Evolutionary conservation across 2,329 filamentous ascomycete species (phyloP), one percentile per base, ranked within the genome.

Genomic region (Penicillium sp.): DNA sequence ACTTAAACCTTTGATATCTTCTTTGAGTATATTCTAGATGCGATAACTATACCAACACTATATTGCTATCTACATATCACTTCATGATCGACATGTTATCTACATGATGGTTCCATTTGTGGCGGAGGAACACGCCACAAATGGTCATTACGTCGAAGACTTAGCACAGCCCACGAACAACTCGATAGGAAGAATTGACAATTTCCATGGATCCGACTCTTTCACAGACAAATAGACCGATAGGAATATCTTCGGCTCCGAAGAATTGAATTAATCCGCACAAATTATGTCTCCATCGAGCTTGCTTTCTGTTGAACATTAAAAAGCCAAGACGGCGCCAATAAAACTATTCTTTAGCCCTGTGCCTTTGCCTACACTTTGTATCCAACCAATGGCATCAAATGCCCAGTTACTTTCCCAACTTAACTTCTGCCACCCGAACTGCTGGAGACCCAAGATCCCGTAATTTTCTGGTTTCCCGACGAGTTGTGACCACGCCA

Each of bases 101-200:
- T 39, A 18, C 19, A 12, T 28, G 10, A 16, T 27, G 10, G 25
- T 12, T 22, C 5, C 19, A 3, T 22, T 16, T 4, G 46, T 49
- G 46, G 40, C 46, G 28, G n/a, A 45, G 46, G 14, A 13, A 19
- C 30, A n/a, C 41, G 36, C 41, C 34, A 30, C 16, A 18, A 29
- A n/a, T 4, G 9, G 30, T 9, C 19, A 29, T 50, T 50, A 50
- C 47, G 47, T 50, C 41, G 36, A 45, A 22, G 41, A 50, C 47
- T 40, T 13, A 18, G 22, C 14, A 46, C 35, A 37, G 28, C 27
- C 18, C n/a, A 42, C 22, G 5, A 8, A 25, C 22, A 25, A 25
- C 13, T n/a, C n/a, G n/a, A 14, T 11, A 27, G 11, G 8, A 25
- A 31, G 30, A 14, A 16, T 33, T 35, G 30, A 16, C 16, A 22